Base-by-base conservation (phyloP, 495 filamentous ascomycete species). In the Cryomyces antarcticus region DNA sequence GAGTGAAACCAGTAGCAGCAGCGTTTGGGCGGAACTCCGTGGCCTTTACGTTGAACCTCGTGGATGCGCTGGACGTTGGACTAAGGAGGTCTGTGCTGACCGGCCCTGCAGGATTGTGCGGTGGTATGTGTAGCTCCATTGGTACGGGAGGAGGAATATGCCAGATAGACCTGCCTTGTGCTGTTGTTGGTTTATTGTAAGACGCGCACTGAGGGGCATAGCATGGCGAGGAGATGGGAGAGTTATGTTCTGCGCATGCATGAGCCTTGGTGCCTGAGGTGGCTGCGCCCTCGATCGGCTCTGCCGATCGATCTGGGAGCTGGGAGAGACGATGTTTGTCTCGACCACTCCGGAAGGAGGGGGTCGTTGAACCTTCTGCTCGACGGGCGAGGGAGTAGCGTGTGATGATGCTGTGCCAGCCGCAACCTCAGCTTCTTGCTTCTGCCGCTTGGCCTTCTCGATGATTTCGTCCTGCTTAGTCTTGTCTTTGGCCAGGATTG, bases 401-500 rank as follows among this genome's bases (percentile, higher is more conserved):
- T 37, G 17, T 24, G 17, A 24, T 24, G 44, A 43, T 28, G 59
- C 46, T 40, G 69, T 62, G 42, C 53, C 45, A n/a, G 60, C 45
- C 12, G 72, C 62, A 49, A 80, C 76, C 41, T 75, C 70, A 28
- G 69, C 72, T 48, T 83, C 73, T 46, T 78, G 70, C 31, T 39
- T 46, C 52, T 54, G 47, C 28, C 52, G 48, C 27, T 52, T 46
- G 3, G 82, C 83, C 53, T 84, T 88, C 55, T 85, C 77, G 47
- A 94, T 77, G 48, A 99, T 96, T 56, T 81, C 72, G 49, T 83
- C 73, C 62, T 99, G 89, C 63, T 95, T 96, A 37, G 63, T 66
- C 17, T 80, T 82, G 56, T 99, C 89, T 56, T 96, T 99, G 17
- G 89, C 87, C 37, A 99, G 77, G 48, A 99, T 99, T 3, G 82